Evolutionary conservation across 108 stramenopile genomes (phyloP), one percentile per base, ranked within the genome.

Genomic region (Skeletonema marinoi): DNA sequence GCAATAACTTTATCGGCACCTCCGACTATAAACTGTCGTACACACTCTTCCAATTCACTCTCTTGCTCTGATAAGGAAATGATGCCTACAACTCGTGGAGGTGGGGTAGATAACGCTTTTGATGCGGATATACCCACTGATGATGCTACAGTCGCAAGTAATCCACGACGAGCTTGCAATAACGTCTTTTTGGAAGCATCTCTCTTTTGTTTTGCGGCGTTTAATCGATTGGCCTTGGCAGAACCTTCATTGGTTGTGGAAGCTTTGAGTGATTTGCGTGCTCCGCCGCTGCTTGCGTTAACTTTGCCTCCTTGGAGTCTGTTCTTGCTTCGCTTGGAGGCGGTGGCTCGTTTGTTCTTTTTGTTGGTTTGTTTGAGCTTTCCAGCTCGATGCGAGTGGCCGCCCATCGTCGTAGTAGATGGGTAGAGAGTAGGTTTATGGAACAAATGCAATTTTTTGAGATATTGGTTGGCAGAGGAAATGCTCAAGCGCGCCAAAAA

Each of bases 31-130:
- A 72, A 65, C 1, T 69, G 65, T 30, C 84, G 51, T 2, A 95
- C 77, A 35, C 66, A 70, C 72, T 96, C 92, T 72, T 97, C 96
- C 29, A 84, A 41, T 36, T 70, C 65, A 8, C 69, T 73, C 36
- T 87, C 90, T 2, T 38, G 32, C 7, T 88, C 86, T 8, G 87
- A 91, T 46, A 98, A 72, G 17, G 88, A 89, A 32, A 98, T 82
- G 62, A 97, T 95, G 14, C 94, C 96, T 33, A 96, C 93, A n/a
- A 98, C 70, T 59, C 93, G 78, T 3, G 97, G 96, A 46, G 88
- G 77, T 46, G 87, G 83, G 9, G 83, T 66, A 3, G 84, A 67
- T 46, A 51, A 35, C 60, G 32, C 32, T 39, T 56, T 17, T 1
- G 35, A 19, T 25, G 54, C 54, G 3, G 54, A 56, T 2, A 32